Base-by-base conservation (phyloP, 352 stramenopile genomes). In the Phytophthora lateralis region DNA sequence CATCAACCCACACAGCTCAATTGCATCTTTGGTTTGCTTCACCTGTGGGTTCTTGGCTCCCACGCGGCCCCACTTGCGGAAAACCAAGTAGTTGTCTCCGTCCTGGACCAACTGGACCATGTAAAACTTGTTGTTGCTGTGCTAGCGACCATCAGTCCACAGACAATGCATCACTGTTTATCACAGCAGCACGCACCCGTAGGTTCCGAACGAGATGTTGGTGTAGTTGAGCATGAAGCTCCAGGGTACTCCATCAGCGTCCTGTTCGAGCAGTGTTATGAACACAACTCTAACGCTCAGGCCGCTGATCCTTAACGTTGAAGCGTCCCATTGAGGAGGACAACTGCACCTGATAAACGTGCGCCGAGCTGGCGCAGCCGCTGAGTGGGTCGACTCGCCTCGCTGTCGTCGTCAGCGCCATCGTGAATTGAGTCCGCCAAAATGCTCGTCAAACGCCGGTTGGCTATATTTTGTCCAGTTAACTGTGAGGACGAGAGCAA, bases 61-160 rank as follows among this genome's bases (percentile, higher is more conserved):
- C 6, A 91, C 79, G 24, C 82, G 79, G 29, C 82, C 82, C 82
- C 82, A 91, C 47, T 87, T 88, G 53, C 78, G 80, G 55, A 88
- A 91, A 5, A 87, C 73, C 44, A 73, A 75, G 60, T 63, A 88
- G 0, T 68, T 49, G 8, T 60, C 46, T 18, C 65, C 55, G 43
- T 85, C 71, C 44, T 85, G 56, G 51, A 91, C 76, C 55, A 91
- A 58, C 66, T 91, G 82, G 43, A 85, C 53, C 77, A 80, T 82
- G 73, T 91, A 91, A 35, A 87, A 91, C 58, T 91, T 91, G 64
- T 91, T 91, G 76, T 87, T 89, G 2, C 81, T 90, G 38, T 30
- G 47, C 3, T 26, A n/a, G 12, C 15, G 14, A 9, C 35, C 8
- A 53, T 38, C 30, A 7, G 11, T 57, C 10, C 15, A 26, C 21